Evolutionary conservation across 2,329 filamentous ascomycete genomes (phyloP).

Genomic region (Penicillium decumbens): DNA sequence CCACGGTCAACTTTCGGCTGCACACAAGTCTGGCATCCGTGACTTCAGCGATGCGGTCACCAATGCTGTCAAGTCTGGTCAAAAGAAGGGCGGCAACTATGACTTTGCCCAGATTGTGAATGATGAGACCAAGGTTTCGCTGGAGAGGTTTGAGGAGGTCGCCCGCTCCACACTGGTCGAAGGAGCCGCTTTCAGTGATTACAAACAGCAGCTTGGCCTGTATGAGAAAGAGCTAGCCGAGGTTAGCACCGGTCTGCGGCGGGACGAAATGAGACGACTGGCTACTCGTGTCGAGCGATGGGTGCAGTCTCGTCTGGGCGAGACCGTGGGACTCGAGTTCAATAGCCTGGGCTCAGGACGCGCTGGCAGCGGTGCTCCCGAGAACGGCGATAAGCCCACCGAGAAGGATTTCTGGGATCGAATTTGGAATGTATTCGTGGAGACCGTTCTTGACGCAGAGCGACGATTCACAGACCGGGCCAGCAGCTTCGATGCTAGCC

Average conservation of each 20-base stretch:
- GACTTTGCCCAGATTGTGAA: conserved; percentile 94
- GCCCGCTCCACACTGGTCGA: conserved; percentile 70
- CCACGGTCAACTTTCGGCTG: conserved; percentile 78
- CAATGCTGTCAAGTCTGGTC: conserved; percentile 80
- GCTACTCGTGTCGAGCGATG: conserved; percentile 88
- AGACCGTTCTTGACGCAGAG: conserved; percentile 80
- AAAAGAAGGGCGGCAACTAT: conserved; percentile 85
- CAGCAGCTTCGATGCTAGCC: conserved; percentile 85
- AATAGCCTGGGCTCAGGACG: conserved; percentile 90
- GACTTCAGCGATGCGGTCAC: conserved; percentile 84
- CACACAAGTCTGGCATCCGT: conserved; percentile 80
- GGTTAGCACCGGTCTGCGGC: conserved; percentile 75
- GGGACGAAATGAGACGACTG: conserved; percentile 92
- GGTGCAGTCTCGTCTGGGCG: conserved; percentile 81
- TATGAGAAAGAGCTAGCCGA: conserved; percentile 90
- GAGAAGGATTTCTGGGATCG: conserved; percentile 95
- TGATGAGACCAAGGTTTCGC: conserved; percentile 69
- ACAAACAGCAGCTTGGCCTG: conserved; percentile 69
- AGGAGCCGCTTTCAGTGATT: conserved; percentile 81
- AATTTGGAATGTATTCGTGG: conserved; percentile 81
- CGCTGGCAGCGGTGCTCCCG: conserved; percentile 74
- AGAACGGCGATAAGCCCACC: conserved; percentile 65
- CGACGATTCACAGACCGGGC: conserved; percentile 79
- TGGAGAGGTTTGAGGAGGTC: conserved; percentile 70
- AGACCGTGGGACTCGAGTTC: conserved; percentile 88